Base-by-base conservation (phyloP, 371 early-diverging fungal genomes). In the Mortierella polycephala region DNA sequence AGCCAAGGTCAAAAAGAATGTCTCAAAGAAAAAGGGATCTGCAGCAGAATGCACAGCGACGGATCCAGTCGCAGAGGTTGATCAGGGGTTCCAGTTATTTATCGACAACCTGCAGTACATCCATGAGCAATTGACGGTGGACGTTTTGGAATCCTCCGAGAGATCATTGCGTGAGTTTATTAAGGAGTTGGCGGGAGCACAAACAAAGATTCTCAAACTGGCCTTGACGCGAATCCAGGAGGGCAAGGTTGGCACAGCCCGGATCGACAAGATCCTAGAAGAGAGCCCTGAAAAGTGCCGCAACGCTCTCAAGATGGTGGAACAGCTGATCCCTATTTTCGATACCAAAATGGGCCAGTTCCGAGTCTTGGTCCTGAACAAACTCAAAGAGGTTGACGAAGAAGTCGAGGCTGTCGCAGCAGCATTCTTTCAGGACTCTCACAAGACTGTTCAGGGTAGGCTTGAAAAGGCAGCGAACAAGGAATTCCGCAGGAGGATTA, bases 381-480 rank as follows among this genome's bases (percentile, higher is more conserved):
- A 81, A 44, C 69, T 76, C 41, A 77, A 86, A 62, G 86, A 84
- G 45, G 69, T 84, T 14, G 87, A 89, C 59, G 75, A 82, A 37
- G 86, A 86, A 60, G 67, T 88, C 0, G 86, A 85, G 39, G 81
- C 82, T 1, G 62, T 86, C 12, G 81, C 85, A 13, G 62, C 80
- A 0, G 37, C 69, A 10, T 89, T 85, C 81, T 60, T 74, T 41
- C 60, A 74, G 46, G 74, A 82, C 7, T 75, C 83, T 0, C 82
- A 81, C 51, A 70, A 75, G 49, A 89, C 86, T 3, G 82, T 87
- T n/a, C 81, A 84, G 51, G 77, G 86, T 16, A 81, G 91, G 57
- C 75, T 89, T 12, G 92, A 90, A 20, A 88, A 83, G 52, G 84
- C 91, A 7, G 84, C 81, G 45, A 84, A 90, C 64, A 93, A 91